phyloP scores from a whole-genome alignment of 1,139 yeast genomes.

The Fermentozyma sake region DNA sequence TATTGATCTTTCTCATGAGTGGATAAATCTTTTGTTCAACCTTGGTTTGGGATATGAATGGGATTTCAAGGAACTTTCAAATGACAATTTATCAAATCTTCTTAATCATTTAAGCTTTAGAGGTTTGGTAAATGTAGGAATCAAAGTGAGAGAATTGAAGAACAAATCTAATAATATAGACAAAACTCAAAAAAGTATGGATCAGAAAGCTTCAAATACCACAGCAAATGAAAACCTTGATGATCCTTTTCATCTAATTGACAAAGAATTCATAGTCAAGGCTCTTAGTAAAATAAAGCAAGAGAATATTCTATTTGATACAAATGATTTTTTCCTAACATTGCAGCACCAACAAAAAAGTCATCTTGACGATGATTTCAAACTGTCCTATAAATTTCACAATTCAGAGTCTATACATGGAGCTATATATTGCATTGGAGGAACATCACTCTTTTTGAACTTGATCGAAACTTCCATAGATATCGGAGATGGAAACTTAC shows the following conservation, averaged over 20 bases:
- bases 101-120: conserved; percentile 27
- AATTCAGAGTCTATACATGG: conserved; percentile 26
- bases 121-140: conserved; percentile 22
- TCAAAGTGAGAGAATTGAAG: conserved; percentile 21
- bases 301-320: conserved; percentile 29
- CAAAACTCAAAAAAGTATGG: not conserved
- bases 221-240: not conserved
- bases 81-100: conserved; percentile 25
- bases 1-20: conserved; percentile 26
- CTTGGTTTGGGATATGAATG: conserved; percentile 38
- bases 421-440: conserved; percentile 35
- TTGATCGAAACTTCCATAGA: conserved; percentile 26
- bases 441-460: conserved; percentile 28
- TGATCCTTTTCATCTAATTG: conserved; percentile 8
- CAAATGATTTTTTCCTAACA: conserved; percentile 15
- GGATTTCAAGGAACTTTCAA: conserved; percentile 32
- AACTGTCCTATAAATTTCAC: conserved; percentile 14
- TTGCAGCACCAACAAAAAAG: conserved; percentile 2
- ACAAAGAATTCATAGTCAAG: conserved; percentile 17
- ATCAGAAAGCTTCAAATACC: conserved; percentile 1
- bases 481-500: conserved; percentile 5
- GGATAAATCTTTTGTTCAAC: conserved; percentile 35
- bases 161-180: conserved; percentile 4
- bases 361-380: not conserved
- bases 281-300: conserved; percentile 20